Evolutionary conservation across 2,329 filamentous ascomycete genomes (phyloP), one percentile per base, ranked within the genome.

Genomic region (Helminthosporium solani): DNA sequence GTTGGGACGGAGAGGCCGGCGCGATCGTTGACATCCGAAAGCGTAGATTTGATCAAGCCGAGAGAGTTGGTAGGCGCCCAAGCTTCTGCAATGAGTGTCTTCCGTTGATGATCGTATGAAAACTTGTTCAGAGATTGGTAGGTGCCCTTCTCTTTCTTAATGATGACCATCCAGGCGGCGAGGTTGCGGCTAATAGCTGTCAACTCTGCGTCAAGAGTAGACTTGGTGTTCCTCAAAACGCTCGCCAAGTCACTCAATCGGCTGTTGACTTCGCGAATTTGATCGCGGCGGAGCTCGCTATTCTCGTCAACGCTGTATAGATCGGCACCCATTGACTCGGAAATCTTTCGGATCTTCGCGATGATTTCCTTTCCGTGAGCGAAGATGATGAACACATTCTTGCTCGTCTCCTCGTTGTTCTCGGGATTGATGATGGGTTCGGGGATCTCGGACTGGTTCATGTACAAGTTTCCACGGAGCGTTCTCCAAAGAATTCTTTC

Each of bases 341-440:
- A 97, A 51, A 99, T 97, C 81, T 96, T 97, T 66, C 94, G 85
- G 68, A 99, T 97, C 83, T 99, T 99, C 66, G 91, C 88, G 62
- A 99, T 85, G 59, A 99, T 96, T 73, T 97, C 92, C 74, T 96
- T 96, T 67, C 94, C 94, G 66, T 99, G 94, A 11, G 94, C 94
- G 63, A 99, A 99, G 71, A 99, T 99, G 66, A 99, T 92, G 66
- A 99, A 99, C 45, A 99, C 94, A 61, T 96, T 99, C 84, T 99
- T 99, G 77, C 87, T 84, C 60, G 95, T 81, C 54, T 88, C 80
- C 74, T 97, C 92, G 70, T 97, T 96, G 75, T 84, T 96, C 67
- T 87, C 81, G 14, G 94, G 92, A 70, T 99, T 89, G 68, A 96
- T 80, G 59, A 99, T 86, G 30, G 89, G 84, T 70, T 99, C 92